phyloP scores from a whole-genome alignment of 139 green algal genomes.

The Coelastrella sp. region DNA sequence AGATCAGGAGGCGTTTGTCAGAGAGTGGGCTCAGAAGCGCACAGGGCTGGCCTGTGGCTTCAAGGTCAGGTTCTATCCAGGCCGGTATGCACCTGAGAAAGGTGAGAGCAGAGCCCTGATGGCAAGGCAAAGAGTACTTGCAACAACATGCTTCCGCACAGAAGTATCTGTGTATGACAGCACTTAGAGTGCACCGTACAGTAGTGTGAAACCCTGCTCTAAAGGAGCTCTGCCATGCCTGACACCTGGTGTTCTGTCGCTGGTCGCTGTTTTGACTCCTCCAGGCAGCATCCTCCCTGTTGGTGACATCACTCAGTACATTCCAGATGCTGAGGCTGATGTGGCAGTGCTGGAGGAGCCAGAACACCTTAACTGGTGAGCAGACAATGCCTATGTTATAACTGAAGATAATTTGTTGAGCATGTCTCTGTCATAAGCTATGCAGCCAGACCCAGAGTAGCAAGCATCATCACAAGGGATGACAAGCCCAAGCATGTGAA shows the following conservation, averaged over 20 bases:
- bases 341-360: slow-evolving; percentile 99
- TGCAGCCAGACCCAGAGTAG: background rate
- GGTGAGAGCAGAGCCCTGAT: slow-evolving; percentile 22
- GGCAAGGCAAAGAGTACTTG: background rate
- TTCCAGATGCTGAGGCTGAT: slow-evolving; percentile 94
- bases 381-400: too few species aligned
- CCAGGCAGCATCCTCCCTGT: slow-evolving; percentile 94
- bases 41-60: slow-evolving; percentile 94
- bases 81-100: slow-evolving; percentile 86
- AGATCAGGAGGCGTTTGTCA: slow-evolving; percentile 87
- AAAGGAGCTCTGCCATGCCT: too few species aligned
- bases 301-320: slow-evolving; percentile 95
- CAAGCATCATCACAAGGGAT: background rate
- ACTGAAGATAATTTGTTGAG: too few species aligned
- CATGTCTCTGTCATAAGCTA: too few species aligned
- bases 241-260: background rate
- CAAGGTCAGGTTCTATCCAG: slow-evolving; percentile 95
- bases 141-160: background rate
- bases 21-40: slow-evolving; percentile 90
- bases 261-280: background rate
- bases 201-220: too few species aligned
- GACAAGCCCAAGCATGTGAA: background rate
- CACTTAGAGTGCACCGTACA: too few species aligned
- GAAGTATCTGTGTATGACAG: too few species aligned
- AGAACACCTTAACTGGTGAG: slow-evolving; percentile 96